phyloP scores from a whole-genome alignment of 2,329 filamentous ascomycete species.

The Drechmeria coniospora region DNA sequence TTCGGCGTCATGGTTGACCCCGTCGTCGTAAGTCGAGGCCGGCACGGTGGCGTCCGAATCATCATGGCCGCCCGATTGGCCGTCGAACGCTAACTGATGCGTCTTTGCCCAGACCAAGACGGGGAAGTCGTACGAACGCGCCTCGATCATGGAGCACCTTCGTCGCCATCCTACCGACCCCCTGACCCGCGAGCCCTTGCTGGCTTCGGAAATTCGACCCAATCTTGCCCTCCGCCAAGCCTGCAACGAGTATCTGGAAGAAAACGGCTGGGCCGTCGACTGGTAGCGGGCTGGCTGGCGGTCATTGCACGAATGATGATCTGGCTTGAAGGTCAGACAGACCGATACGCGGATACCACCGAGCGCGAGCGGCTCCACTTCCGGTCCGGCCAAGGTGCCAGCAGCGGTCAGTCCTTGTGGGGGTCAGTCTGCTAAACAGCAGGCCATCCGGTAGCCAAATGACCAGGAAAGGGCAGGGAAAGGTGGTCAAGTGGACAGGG shows the following conservation, averaged over 20 bases:
- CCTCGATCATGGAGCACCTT: conserved; percentile 74
- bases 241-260: conserved; percentile 68
- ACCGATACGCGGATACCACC: too few relatives aligned
- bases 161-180: conserved; percentile 64
- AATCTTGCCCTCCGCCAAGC: conserved; percentile 72
- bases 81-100: conserved; percentile 1
- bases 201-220: conserved; percentile 54
- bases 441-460: too few relatives aligned
- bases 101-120: conserved; percentile 48
- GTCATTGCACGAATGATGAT: conserved; percentile 21
- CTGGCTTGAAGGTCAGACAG: not conserved
- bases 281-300: too few relatives aligned
- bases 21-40: conserved; percentile 30
- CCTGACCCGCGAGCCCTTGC: conserved; percentile 62
- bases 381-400: too few relatives aligned
- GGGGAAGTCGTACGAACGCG: conserved; percentile 79
- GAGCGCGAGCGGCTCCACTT: too few relatives aligned
- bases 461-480: too few relatives aligned
- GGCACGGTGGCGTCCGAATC: not conserved
- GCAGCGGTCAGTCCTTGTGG: too few relatives aligned
- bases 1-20: conserved; percentile 64
- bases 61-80: not conserved
- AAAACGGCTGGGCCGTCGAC: conserved; percentile 87
- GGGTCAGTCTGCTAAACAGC: too few relatives aligned
- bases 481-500: too few relatives aligned